phyloP scores from a whole-genome alignment of 805 yeast species.

The Candida methanosorbosa region DNA sequence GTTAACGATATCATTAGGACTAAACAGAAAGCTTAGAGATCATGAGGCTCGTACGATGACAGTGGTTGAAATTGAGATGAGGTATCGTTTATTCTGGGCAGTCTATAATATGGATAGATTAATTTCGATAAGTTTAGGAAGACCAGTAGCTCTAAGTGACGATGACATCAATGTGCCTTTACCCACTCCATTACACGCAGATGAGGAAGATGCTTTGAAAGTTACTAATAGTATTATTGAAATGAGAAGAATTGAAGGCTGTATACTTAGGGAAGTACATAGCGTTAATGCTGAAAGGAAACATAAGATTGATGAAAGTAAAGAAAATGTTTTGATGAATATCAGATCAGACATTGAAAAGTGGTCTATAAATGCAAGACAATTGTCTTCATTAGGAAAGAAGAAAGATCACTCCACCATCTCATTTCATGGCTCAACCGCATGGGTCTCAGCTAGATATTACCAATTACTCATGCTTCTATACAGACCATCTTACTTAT shows the following conservation, averaged over 20 bases:
- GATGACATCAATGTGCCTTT: constrained; percentile 20
- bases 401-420: constrained; percentile 1
- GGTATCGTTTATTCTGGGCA: constrained; percentile 28
- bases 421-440: constrained; percentile 22
- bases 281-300: constrained; percentile 30
- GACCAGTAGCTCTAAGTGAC: constrained; percentile 19
- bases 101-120: constrained; percentile 19
- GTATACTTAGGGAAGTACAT: constrained; percentile 36
- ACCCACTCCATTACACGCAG: constrained; percentile 27
- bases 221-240: constrained; percentile 33
- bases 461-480: constrained; percentile 36
- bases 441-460: constrained; percentile 33
- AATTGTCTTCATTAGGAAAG: background rate
- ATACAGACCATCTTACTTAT: constrained; percentile 41
- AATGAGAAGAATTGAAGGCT: constrained; percentile 38
- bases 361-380: constrained; percentile 16
- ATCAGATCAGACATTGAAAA: constrained; percentile 29
- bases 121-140: constrained; percentile 17
- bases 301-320: constrained; percentile 12
- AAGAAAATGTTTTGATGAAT: constrained; percentile 17
- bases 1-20: constrained; percentile 34
- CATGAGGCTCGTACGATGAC: constrained; percentile 21
- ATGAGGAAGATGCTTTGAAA: constrained; percentile 30
- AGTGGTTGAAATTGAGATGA: constrained; percentile 30
- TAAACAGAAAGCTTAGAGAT: constrained; percentile 29